Conservation (phyloP, 1,139 yeast species). For the Arxiozyma slooffiae region DNA sequence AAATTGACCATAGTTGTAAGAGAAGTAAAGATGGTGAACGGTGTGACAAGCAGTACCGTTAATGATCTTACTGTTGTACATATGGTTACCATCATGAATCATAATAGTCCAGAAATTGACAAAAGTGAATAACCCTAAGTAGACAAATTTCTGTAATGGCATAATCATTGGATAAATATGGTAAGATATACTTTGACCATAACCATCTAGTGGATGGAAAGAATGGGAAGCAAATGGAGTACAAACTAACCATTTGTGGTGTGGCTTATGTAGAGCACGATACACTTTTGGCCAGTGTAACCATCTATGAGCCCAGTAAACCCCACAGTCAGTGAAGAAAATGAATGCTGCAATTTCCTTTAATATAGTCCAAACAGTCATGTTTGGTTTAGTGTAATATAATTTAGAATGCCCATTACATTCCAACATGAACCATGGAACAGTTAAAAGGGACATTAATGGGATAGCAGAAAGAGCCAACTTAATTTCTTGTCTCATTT, state of each 20-base stretch:
- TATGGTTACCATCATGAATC: slow-evolving; percentile 95
- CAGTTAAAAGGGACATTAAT: slow-evolving; percentile 71
- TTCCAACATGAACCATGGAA: slow-evolving; percentile 83
- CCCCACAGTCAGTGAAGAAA: slow-evolving; percentile 86
- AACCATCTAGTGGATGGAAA: slow-evolving; percentile 98
- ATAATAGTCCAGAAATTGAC: slow-evolving; percentile 97
- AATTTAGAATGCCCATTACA: slow-evolving; percentile 73
- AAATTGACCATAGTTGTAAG: slow-evolving; percentile 96
- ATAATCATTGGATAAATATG: slow-evolving; percentile 82
- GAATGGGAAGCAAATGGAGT: slow-evolving; percentile 98
- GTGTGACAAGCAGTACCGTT: slow-evolving; percentile 99
- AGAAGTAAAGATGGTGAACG: slow-evolving; percentile 89
- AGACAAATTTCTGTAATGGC: slow-evolving; percentile 84
- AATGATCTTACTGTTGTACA: slow-evolving; percentile 85
- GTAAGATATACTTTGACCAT: slow-evolving; percentile 83
- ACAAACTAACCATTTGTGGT: slow-evolving; percentile 97
- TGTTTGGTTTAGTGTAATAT: slow-evolving; percentile 40
- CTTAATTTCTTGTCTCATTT: slow-evolving; percentile 69
- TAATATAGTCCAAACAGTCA: slow-evolving; percentile 54
- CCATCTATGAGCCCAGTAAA: slow-evolving; percentile 84
- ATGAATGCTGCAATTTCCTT: slow-evolving; percentile 69
- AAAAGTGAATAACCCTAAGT: slow-evolving; percentile 70
- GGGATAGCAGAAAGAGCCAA: slow-evolving; percentile 81
- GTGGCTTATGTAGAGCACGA: slow-evolving; percentile 89
- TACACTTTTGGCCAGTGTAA: slow-evolving; percentile 86